Evolutionary conservation across 176 grass and related monocot species (phyloP).

Genomic region (Oryza nivara): DNA sequence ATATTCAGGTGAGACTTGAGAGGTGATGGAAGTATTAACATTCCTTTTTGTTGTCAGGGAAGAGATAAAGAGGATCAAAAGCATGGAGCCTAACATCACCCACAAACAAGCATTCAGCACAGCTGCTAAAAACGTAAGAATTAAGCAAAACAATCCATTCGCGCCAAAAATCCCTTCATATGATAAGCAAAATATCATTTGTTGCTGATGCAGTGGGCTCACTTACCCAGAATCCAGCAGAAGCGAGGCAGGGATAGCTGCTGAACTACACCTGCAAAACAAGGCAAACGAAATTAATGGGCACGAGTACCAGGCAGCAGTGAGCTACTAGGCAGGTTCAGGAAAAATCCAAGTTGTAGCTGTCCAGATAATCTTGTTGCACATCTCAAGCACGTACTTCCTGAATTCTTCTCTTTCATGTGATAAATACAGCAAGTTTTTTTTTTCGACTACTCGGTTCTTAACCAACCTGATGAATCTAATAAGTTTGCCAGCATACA

Average conservation of each 20-base stretch:
- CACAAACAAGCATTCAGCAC: slow-evolving; percentile 77
- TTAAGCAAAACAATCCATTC: background rate
- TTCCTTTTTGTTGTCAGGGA: slow-evolving; percentile 44
- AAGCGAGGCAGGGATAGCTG: slow-evolving; percentile 34
- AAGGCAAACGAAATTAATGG: background rate
- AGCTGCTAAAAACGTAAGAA: slow-evolving; percentile 67
- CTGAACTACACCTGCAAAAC: background rate
- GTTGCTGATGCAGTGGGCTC: slow-evolving; percentile 58
- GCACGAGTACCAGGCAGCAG: background rate
- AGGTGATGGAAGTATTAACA: background rate
- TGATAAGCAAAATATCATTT: background rate
- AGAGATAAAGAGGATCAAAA: slow-evolving; percentile 80
- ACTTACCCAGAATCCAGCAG: slow-evolving; percentile 55
- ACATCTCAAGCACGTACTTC: slow-evolving; percentile 14
- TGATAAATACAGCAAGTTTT: slow-evolving; percentile 18
- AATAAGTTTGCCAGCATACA: background rate
- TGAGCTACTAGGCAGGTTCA: background rate
- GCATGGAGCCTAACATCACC: slow-evolving; percentile 44
- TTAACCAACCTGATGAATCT: background rate
- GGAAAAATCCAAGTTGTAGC: slow-evolving; percentile 17
- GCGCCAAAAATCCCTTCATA: too few species aligned
- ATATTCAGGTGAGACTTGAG: background rate
- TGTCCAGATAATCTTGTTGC: slow-evolving; percentile 8
- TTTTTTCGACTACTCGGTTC: background rate
- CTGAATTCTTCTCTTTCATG: background rate